Percentiles rank a stretch among this genome's conserved stretches.
Conservation (phyloP, 441 rosid species). For the Pelargonium fulgidum region DNA sequence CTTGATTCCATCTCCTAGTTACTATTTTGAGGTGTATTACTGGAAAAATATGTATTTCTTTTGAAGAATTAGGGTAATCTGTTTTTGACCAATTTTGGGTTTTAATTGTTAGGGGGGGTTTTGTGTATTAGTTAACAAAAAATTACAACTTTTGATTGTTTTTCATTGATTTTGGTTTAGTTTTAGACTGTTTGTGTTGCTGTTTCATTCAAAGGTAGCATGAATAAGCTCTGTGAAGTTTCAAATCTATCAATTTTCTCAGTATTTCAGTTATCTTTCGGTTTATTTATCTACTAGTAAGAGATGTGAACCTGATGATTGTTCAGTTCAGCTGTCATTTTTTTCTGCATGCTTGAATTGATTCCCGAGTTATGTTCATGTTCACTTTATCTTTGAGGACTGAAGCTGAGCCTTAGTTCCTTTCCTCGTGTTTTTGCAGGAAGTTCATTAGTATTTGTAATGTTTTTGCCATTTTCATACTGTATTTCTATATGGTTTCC, state of each 20-base stretch:
- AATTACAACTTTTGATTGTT: too few relatives aligned
- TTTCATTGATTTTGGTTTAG: not conserved
- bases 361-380: not conserved
- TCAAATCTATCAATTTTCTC: not conserved
- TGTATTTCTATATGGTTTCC: too few relatives aligned
- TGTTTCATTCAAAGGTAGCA: not conserved
- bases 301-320: constrained; percentile 3
- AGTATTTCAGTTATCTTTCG: not conserved
- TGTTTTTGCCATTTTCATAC: too few relatives aligned
- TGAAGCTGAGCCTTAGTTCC: not conserved
- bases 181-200: not conserved
- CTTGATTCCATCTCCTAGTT: not conserved
- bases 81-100: not conserved
- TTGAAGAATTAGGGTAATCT: not conserved
- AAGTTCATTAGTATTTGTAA: too few relatives aligned
- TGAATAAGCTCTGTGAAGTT: not conserved
- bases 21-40: not conserved
- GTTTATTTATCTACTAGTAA: constrained; percentile 9
- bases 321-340: not conserved
- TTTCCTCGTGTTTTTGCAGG: too few relatives aligned
- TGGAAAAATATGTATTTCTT: not conserved
- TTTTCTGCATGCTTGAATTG: constrained; percentile 5
- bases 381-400: not conserved
- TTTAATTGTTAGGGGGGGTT: not conserved
- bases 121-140: too few relatives aligned